Base-by-base conservation (phyloP, 2,329 filamentous ascomycete genomes). In the Amauroascus verrucosus region DNA sequence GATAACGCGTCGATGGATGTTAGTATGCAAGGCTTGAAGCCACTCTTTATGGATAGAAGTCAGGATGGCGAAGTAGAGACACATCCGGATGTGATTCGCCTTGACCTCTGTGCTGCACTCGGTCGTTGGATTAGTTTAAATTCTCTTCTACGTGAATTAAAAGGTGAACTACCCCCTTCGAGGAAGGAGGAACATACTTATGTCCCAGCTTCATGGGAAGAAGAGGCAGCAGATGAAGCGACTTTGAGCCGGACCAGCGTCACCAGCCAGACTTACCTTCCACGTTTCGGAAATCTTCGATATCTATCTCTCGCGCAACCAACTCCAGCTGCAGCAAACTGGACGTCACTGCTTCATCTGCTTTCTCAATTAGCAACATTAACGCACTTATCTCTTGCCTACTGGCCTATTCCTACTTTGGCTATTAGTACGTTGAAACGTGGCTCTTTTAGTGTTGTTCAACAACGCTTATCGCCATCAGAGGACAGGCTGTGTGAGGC, bases 371-470 rank as follows among this genome's bases (percentile, higher is more conserved):
- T 81, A 0, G 71, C 76, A n/a, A 79, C 73, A 2, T 63, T 84
- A 22, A 82, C 79, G 0, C 80, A 83, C 58, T 69, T 84, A 1
- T 83, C 80, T 0, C 70, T 84, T 1, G 80, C 80, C 1, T 72
- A 80, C 62, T 84, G 81, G 81, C 79, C 80, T 2, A 67, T 71
- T 18, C 81, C 81, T 1, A 78, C 75, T 0, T 65, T 77, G n/a
- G 80, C 77, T 0, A 77, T 78, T 0, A 77, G 79, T 56, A 67
- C 78, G 24, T 32, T 13, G 48, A n/a, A 33, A 30, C 9, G 20
- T 8, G 22, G 30, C 9, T 16, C 32, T 28, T 18, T 20, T 3
- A 37, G 9, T 9, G 18, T 8, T 32, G 9, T 13, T 28, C 13
- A 28, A 30, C 50, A 30, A 18, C 24, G 26, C 24, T 33, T 35